Evolutionary conservation across 352 stramenopile genomes (phyloP).

Genomic region (Phytophthora ramorum): DNA sequence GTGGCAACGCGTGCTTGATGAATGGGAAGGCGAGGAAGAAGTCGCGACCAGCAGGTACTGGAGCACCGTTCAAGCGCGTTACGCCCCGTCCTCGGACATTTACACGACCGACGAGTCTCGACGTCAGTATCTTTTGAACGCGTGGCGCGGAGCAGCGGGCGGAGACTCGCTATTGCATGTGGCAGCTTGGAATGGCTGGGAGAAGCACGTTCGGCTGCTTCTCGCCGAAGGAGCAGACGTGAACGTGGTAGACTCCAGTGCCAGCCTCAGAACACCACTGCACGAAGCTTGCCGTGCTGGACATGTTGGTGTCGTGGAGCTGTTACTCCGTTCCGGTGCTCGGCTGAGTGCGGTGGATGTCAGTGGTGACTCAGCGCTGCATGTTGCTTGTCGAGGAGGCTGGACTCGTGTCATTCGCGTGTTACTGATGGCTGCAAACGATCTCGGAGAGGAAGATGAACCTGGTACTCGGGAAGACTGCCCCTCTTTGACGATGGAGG

Average conservation of each 20-base stretch:
- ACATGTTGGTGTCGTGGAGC: constrained; percentile 38
- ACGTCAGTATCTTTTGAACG: constrained; percentile 31
- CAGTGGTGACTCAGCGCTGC: constrained; percentile 58
- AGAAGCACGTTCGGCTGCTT: constrained; percentile 37
- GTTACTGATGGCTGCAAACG: constrained; percentile 46
- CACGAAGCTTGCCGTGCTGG: constrained; percentile 67
- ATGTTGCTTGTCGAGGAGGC: constrained; percentile 55
- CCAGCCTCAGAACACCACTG: constrained; percentile 50
- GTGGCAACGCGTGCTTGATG: constrained; percentile 42
- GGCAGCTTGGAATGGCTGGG: constrained; percentile 54
- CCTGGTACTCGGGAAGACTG: background rate
- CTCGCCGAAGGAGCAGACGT: constrained; percentile 44
- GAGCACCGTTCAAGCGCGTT: constrained; percentile 24
- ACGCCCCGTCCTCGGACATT: constrained; percentile 1
- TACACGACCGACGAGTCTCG: constrained; percentile 13
- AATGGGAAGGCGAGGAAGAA: constrained; percentile 11
- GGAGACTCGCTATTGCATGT: constrained; percentile 66
- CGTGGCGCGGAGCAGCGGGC: constrained; percentile 25
- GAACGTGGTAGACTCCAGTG: constrained; percentile 58
- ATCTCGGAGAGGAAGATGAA: constrained; percentile 15
- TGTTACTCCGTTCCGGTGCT: constrained; percentile 52
- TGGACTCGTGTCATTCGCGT: constrained; percentile 50
- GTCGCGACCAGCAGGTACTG: constrained; percentile 30
- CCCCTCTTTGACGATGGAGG: constrained; percentile 9
- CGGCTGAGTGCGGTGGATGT: constrained; percentile 46